Evolutionary conservation across 164 flowering plant species (phyloP), one percentile per base, ranked within the genome.

Genomic region (Aristolochia contorta): DNA sequence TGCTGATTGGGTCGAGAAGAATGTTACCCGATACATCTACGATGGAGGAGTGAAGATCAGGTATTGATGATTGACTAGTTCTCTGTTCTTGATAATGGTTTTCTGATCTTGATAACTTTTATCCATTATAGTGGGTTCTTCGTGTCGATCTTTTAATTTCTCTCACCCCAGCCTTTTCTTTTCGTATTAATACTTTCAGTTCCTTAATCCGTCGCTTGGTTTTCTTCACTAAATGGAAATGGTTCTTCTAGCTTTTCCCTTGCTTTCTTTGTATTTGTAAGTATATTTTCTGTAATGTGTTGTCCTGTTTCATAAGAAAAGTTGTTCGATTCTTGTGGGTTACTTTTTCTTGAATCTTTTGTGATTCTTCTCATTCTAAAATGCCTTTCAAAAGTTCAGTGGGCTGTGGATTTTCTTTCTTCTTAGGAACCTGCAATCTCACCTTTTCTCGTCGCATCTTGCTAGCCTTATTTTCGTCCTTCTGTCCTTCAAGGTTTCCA

Each of bases 11-110:
- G 95, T 93, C 21, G 78, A 80, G 8, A 74, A 72, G 43, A 91
- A 94, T 73, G 85, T 94, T 21, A 81, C 89, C n/a, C 57, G 70
- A 56, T 91, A 80, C 62, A 25, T n/a, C 49, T 80, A 72, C 67
- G 12, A 25, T 27, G 88, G 89, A 57, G 99, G 95, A 33, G 96
- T 84, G 48, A 74, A 86, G 50, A 88, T 93, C 91, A 90, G 75
- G 98, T 89, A 60, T 32, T 54, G 74, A 65, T 7, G 53, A 6
- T 49, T 16, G 7, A 4, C 43, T 20, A 14, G 16, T 20, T 18
- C 12, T 22, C 22, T 33, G 21, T 19, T 22, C 56, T 54, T 19
- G 16, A 54, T 19, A 1, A 13, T 2, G 22, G 22, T 52, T 21
- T 52, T 52, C 22, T 52, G 43, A 37, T 37, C 1, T 37, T 8